Conservation (phyloP, 306 rosid species). For the Rosa multiflora region DNA sequence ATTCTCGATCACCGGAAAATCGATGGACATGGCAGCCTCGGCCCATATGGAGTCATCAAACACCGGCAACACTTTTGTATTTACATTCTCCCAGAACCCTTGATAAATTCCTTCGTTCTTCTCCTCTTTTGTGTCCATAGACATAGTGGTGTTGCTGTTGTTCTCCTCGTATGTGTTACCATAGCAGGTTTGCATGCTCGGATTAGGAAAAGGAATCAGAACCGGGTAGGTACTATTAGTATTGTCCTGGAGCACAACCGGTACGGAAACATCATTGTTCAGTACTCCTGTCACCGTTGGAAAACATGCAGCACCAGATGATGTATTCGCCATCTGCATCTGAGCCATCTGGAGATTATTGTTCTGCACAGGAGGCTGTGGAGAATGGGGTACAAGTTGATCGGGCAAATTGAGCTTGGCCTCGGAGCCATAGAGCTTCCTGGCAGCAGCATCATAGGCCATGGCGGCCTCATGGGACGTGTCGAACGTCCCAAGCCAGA, state of each 20-base stretch:
- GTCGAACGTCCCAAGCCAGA: constrained; percentile 90
- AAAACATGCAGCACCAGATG: not conserved
- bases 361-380: not conserved
- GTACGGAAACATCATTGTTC: not conserved
- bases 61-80: constrained; percentile 26
- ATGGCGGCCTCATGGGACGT: constrained; percentile 75
- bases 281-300: not conserved
- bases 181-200: not conserved
- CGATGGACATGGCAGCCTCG: constrained; percentile 70
- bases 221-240: not conserved
- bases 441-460: constrained; percentile 83
- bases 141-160: not conserved
- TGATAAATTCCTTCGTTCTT: constrained; percentile 18
- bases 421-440: constrained; percentile 67
- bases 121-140: not conserved
- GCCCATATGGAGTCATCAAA: constrained; percentile 69
- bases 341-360: not conserved
- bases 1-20: constrained; percentile 46
- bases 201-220: not conserved
- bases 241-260: not conserved
- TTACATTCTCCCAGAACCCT: constrained; percentile 42
- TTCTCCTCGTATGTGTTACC: not conserved
- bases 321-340: not conserved
- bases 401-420: constrained; percentile 84
- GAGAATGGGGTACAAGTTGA: not conserved